A percentile compares a stretch with the other conserved stretches of the same genome.
Conservation (phyloP, 1,284 basidiomycete species). For the Sanguinoderma infundibulare region DNA sequence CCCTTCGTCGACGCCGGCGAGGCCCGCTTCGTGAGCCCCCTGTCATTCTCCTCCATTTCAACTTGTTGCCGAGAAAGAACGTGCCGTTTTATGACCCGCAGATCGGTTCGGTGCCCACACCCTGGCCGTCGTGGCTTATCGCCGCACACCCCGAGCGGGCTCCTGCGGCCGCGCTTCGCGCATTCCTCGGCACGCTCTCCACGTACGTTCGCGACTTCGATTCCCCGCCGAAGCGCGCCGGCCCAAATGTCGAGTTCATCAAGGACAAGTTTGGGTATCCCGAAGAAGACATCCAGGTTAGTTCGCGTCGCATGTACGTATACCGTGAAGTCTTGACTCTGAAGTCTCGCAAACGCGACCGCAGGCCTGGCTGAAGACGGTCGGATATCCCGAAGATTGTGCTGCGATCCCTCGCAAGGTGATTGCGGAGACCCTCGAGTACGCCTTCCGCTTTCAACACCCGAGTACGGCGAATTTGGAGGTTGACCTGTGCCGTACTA, state of each 20-base stretch:
- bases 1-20: conserved; percentile 86
- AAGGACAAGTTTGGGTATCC: conserved; percentile 81
- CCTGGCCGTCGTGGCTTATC: conserved; percentile 97
- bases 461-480: neutral
- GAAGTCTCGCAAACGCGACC: conserved; percentile 20
- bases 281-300: conserved; percentile 74
- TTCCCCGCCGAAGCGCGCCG: conserved; percentile 60
- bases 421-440: conserved; percentile 74
- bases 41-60: neutral
- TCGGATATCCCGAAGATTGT: conserved; percentile 75
- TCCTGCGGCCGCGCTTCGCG: conserved; percentile 50
- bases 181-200: conserved; percentile 71
- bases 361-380: conserved; percentile 82
- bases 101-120: conserved; percentile 89
- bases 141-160: conserved; percentile 79
- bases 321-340: conserved; percentile 5
- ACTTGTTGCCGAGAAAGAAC: neutral
- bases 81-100: conserved; percentile 34
- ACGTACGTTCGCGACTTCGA: conserved; percentile 73
- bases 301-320: conserved; percentile 24
- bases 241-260: conserved; percentile 76
- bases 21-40: conserved; percentile 72
- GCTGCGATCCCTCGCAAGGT: conserved; percentile 64
- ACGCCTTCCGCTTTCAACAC: conserved; percentile 30
- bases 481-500: conserved; percentile 32